Base-by-base conservation (phyloP, 345 rosid species). In the Gossypium longicalyx region DNA sequence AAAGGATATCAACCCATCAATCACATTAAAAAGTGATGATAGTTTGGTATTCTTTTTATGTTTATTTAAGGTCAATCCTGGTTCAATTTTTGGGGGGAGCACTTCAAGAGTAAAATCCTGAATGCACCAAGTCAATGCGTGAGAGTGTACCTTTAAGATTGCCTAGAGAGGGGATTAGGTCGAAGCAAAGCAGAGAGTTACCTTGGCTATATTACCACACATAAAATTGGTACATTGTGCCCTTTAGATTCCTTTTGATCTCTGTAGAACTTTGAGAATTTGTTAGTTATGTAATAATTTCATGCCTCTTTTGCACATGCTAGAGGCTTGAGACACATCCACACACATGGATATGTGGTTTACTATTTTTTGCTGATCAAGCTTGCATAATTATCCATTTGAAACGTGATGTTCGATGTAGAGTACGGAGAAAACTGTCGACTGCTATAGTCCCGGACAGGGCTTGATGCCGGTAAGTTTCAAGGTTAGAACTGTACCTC, bases 401-500 rank as follows among this genome's bases (percentile, higher is more conserved):
- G 11, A 67, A 4, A 25, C 62, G 74, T 52, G 25, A 12, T 45
- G 69, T 80, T 53, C 38, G 29, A 62, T 57, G 4, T 51, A 92
- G 97, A 92, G 97, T 70, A 90, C 94, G 94, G 97, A 92, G 88
- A 92, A 90, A 83, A 92, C 97, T 0, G 97, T 92, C 71, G 94
- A 92, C 79, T 92, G 94, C 77, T 92, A 90, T 79, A 90, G 97
- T 82, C 97, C 94, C 2, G 94, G 97, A 10, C 94, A 88, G 77
- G 97, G 97, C 0, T 82, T 92, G 79, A 92, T 90, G 94, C 97
- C 97, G 17, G 94, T 94, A 12, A 92, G 97, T 85, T 92, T 92
- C 57, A 92, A 92, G 80, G 94, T 92, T 38, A 88, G 91, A 79
- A 76, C 77, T 2, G 91, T 90, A 62, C 85, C 89, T 17, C 85